These are phyloP conservation scores for Thielaviopsis euricoi DNA, from an alignment of 2,329 filamentous ascomycete species.

Conservation along the genomic window DNA sequence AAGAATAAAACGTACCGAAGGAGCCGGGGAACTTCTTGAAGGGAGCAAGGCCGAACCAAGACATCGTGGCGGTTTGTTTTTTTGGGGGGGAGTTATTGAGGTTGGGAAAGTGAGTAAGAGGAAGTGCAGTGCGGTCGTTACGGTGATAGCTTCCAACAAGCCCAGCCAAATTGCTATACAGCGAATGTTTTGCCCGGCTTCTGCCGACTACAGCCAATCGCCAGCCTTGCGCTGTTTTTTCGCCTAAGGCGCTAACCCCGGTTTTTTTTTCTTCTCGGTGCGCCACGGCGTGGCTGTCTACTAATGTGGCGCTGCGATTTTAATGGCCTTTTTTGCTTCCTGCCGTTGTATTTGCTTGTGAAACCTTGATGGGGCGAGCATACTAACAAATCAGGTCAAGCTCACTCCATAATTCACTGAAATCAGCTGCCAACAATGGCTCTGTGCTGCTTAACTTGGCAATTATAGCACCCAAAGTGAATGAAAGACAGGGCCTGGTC, in stretches of 20 bases:
- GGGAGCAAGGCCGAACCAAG: constrained; percentile 48
- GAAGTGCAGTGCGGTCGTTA: background rate
- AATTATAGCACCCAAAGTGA: background rate
- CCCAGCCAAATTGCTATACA: background rate
- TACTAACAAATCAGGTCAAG: background rate
- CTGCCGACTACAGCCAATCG: background rate
- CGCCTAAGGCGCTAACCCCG: background rate
- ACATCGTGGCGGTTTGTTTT: constrained; percentile 40
- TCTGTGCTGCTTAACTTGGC: background rate
- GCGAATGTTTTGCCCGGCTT: background rate
- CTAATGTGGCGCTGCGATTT: background rate
- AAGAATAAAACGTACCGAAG: constrained; percentile 44
- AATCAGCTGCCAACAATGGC: background rate
- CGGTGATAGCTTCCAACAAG: background rate
- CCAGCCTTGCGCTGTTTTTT: background rate
- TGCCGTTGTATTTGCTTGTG: background rate
- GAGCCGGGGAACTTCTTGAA: constrained; percentile 70
- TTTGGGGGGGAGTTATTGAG: background rate
- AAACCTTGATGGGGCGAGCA: background rate
- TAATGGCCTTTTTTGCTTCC: background rate
- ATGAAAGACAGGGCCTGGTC: background rate
- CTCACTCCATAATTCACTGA: background rate
- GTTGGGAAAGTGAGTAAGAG: background rate
- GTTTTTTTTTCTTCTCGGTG: background rate
- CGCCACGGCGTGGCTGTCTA: background rate